phyloP scores from a whole-genome alignment of 2,329 filamentous ascomycete genomes.

The Paecilomyces formosus region DNA sequence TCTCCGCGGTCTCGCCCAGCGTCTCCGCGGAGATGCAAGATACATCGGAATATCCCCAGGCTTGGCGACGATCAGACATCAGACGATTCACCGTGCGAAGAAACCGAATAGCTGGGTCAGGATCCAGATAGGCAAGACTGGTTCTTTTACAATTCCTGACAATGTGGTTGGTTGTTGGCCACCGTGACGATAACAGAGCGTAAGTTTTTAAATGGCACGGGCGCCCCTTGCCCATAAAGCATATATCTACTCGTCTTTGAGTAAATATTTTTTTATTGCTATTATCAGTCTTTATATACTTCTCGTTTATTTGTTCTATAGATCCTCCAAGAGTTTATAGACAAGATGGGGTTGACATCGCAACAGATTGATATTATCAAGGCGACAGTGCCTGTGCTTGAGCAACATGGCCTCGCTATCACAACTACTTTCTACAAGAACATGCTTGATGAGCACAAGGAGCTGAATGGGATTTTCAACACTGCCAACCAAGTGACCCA shows the following conservation, averaged over 20 bases:
- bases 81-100: neutral
- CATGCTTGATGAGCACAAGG: constrained; percentile 52
- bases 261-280: neutral
- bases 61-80: neutral
- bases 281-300: neutral
- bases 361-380: constrained; percentile 60
- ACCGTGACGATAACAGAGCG: neutral
- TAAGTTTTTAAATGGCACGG: neutral
- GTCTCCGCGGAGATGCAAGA: neutral
- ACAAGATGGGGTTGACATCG: constrained; percentile 44
- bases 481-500: constrained; percentile 60
- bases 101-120: neutral
- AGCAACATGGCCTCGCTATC: constrained; percentile 60
- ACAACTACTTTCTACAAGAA: constrained; percentile 65
- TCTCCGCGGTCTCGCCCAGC: neutral
- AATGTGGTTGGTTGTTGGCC: neutral
- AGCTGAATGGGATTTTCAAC: constrained; percentile 55
- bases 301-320: neutral
- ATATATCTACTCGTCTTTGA: neutral
- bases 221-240: neutral
- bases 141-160: neutral
- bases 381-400: constrained; percentile 62
- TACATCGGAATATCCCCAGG: neutral
- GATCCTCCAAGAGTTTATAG: neutral
- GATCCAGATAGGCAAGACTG: neutral